Conservation (phyloP, 345 rosid species). For the Dovyalis caffra region DNA sequence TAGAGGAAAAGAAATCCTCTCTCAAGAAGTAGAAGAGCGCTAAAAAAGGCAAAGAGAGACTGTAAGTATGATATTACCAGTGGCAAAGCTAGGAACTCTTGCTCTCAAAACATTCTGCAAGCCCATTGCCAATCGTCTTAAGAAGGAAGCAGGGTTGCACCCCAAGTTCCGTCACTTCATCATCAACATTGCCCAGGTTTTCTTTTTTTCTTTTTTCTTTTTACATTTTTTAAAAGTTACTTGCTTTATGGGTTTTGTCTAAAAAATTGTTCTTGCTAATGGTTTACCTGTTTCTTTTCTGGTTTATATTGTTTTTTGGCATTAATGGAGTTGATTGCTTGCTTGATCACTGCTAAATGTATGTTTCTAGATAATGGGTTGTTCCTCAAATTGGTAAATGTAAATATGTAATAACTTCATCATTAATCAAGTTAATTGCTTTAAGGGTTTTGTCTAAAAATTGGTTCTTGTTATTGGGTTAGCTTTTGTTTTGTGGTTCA, state of each 20-base stretch:
- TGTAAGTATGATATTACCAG: slow-evolving; percentile 46
- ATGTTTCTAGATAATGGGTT: neutral
- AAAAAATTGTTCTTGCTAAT: neutral
- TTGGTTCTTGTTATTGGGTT: neutral
- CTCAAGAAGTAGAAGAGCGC: neutral
- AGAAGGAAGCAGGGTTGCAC: slow-evolving; percentile 65
- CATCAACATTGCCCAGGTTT: slow-evolving; percentile 77
- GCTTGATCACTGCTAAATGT: neutral
- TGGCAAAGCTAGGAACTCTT: slow-evolving; percentile 74
- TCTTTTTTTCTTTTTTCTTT: neutral
- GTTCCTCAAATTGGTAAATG: neutral
- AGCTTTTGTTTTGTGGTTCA: neutral
- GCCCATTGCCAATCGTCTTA: slow-evolving; percentile 80
- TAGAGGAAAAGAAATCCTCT: no score
- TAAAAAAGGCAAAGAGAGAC: no score
- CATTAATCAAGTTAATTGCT: no score
- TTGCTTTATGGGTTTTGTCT: neutral
- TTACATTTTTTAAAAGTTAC: neutral
- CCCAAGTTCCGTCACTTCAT: slow-evolving; percentile 72
- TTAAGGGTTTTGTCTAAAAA: no score
- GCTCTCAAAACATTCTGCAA: slow-evolving; percentile 67
- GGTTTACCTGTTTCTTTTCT: slow-evolving; percentile 4
- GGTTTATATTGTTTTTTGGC: neutral
- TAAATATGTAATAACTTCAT: no score
- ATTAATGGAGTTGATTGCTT: neutral